phyloP scores from a whole-genome alignment of 2,329 filamentous ascomycete genomes.

The Nigrospora sphaerica region DNA sequence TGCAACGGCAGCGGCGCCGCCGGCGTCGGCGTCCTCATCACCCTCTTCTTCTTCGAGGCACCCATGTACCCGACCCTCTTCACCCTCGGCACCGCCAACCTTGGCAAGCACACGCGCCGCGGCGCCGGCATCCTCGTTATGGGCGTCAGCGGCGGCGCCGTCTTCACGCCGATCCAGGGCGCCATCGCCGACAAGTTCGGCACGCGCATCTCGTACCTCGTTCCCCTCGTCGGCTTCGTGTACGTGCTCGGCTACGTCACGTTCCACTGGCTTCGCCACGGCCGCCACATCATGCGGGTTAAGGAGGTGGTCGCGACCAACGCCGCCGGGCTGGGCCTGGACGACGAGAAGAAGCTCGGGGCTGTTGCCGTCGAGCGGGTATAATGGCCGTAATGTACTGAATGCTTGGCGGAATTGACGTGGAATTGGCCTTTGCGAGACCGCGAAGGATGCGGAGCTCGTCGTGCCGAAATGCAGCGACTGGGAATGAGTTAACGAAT shows the following conservation, averaged over 20 bases:
- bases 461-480: no score
- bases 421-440: no score
- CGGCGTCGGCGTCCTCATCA: conserved; percentile 2
- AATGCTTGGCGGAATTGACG: no score
- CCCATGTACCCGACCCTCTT: conserved; percentile 6
- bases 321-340: not conserved
- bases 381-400: not conserved
- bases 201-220: conserved; percentile 34
- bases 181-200: conserved; percentile 26
- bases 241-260: conserved; percentile 25
- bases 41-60: conserved; percentile 7
- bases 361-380: not conserved
- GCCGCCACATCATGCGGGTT: conserved; percentile 20
- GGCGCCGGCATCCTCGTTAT: conserved; percentile 7
- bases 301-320: conserved; percentile 18
- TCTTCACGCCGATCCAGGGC: conserved; percentile 6
- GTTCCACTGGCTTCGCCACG: conserved; percentile 23
- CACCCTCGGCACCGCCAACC: conserved; percentile 4
- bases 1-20: not conserved
- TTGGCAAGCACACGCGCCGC: conserved; percentile 5
- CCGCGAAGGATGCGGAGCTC: no score
- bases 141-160: conserved; percentile 5
- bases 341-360: conserved; percentile 1
- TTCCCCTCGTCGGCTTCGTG: conserved; percentile 33
- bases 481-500: no score